Base-by-base conservation (phyloP, 1,284 basidiomycete genomes). In the Golubevia pallescens region DNA sequence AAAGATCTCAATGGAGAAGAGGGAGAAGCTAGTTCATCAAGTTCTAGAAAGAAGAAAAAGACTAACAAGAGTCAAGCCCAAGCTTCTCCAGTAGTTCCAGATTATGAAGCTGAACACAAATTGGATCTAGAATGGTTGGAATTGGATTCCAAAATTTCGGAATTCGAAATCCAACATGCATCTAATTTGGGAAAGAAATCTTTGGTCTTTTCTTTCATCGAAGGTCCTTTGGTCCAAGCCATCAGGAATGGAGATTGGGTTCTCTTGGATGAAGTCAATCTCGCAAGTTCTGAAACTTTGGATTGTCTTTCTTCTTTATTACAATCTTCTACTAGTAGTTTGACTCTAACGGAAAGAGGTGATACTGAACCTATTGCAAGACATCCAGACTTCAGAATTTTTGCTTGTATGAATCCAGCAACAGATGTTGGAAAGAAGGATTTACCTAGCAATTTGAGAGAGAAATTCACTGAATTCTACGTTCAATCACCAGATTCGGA, bases 351-450 rank as follows among this genome's bases (percentile, higher is more conserved):
- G 0, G 97, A 99, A 83, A 91, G 95, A 82, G 97, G 96, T 0
- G 93, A 95, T 32, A 87, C 98, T 64, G 93, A 95, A 79, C 93
- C 93, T 0, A 89, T 99, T 24, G 91, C 91, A 38, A 92, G 97
- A 0, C 97, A 99, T 85, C 91, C 94, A 19, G 92, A 97, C 77
- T 99, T 99, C 87, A 92, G 96, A 24, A 88, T 99, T 6, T 99
- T 99, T 80, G 95, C 95, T 1, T 99, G 97, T 85, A 99, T 99
- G 97, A 99, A 99, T 82, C 97, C 97, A 1, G 97, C 97, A 0
- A 99, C 96, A 1, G 97, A 99, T 74, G 93, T 98, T 20, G 97
- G 97, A 62, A 99, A 99, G 88, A 96, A 95, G 80, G 96, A 98
- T 78, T 90, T 99, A 1, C 93, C 94, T 8, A 91, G 93, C 0